Evolutionary conservation across 345 rosid species (phyloP).

Genomic region (Corymbia maculata): DNA sequence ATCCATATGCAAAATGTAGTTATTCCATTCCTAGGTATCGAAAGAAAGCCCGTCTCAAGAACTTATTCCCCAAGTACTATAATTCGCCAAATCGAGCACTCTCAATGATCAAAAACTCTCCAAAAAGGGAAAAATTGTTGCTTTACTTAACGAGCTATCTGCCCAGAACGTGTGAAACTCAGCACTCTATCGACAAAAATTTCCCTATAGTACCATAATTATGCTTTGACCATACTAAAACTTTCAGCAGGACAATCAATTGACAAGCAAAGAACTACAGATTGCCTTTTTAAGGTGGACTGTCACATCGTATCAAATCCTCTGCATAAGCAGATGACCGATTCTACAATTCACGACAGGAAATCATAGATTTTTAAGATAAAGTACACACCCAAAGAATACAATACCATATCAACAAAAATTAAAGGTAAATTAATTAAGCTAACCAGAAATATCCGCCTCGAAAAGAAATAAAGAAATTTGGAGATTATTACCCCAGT

Average conservation of each 20-base stretch:
- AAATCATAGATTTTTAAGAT: background rate
- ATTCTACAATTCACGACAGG: background rate
- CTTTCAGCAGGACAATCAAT: background rate
- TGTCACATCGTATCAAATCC: background rate
- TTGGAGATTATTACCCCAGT: conserved; percentile 59
- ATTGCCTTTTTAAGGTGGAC: background rate
- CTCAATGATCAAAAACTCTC: background rate
- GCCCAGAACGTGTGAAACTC: background rate
- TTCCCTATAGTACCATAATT: background rate
- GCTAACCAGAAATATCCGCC: background rate
- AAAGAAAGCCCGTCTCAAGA: background rate
- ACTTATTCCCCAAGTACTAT: background rate
- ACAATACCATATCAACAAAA: background rate
- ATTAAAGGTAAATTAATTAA: background rate
- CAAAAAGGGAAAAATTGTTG: background rate
- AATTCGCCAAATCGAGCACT: background rate
- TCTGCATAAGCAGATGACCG: background rate
- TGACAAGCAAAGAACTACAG: background rate
- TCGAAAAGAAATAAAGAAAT: background rate
- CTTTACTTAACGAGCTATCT: background rate
- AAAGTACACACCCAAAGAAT: background rate
- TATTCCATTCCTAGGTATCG: background rate
- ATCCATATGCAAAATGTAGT: background rate
- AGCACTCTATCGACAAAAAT: background rate
- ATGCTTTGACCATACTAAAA: background rate